Evolutionary conservation across 345 rosid genomes (phyloP).

Genomic region (Chamaenerion angustifolium): DNA sequence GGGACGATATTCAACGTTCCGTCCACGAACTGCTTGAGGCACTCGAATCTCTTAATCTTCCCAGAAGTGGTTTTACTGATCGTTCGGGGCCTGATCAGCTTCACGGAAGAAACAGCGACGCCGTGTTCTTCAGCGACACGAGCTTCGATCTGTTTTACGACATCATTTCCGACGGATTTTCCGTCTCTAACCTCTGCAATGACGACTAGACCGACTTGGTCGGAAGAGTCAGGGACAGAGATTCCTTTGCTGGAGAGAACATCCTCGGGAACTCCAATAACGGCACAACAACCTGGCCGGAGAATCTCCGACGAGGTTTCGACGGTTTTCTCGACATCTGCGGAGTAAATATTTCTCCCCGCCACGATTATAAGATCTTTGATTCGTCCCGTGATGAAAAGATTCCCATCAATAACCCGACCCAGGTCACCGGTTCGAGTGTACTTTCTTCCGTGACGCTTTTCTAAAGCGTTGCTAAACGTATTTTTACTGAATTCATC

Average conservation of each 20-base stretch:
- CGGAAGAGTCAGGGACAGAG: slow-evolving; percentile 37
- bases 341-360: slow-evolving; percentile 57
- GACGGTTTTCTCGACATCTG: slow-evolving; percentile 59
- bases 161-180: slow-evolving; percentile 24
- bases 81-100: slow-evolving; percentile 48
- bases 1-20: slow-evolving; percentile 31
- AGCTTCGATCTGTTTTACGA: slow-evolving; percentile 24
- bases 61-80: slow-evolving; percentile 59
- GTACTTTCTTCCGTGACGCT: slow-evolving; percentile 28
- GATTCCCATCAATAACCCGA: slow-evolving; percentile 34
- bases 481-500: slow-evolving; percentile 38
- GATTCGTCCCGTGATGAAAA: slow-evolving; percentile 62
- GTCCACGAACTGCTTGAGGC: slow-evolving; percentile 44
- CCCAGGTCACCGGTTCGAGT: slow-evolving; percentile 57
- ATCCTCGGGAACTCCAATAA: slow-evolving; percentile 56
- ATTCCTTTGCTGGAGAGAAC: slow-evolving; percentile 44
- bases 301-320: slow-evolving; percentile 41
- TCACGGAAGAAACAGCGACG: slow-evolving; percentile 31
- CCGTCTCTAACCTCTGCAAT: slow-evolving; percentile 56
- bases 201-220: slow-evolving; percentile 51
- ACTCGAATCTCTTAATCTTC: slow-evolving; percentile 62
- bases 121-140: slow-evolving; percentile 55
- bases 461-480: slow-evolving; percentile 31
- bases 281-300: slow-evolving; percentile 64
- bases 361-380: slow-evolving; percentile 62